These are phyloP conservation scores for Verticillium alfalfae DNA, from an alignment of 2,329 filamentous ascomycete species.

Conservation along the genomic window DNA sequence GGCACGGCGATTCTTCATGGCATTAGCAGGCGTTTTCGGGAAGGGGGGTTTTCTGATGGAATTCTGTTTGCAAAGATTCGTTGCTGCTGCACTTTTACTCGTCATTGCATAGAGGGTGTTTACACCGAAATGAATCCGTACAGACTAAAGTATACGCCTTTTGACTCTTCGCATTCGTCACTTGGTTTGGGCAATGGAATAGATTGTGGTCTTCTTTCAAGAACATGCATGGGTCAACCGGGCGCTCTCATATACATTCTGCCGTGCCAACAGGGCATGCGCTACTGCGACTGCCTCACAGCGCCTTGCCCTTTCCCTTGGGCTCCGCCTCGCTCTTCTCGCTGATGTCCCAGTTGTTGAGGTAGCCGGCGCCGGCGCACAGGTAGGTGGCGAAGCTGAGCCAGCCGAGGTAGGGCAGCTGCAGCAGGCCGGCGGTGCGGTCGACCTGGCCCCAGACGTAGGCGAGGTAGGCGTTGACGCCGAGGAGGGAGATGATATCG, in stretches of 20 bases:
- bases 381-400: slow-evolving; percentile 84
- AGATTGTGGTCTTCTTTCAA: too few species aligned
- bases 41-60: neutral
- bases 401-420: slow-evolving; percentile 83
- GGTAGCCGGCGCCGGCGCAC: slow-evolving; percentile 59
- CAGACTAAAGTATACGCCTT: neutral
- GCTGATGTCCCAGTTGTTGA: slow-evolving; percentile 63
- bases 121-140: neutral
- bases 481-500: slow-evolving; percentile 69
- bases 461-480: slow-evolving; percentile 66
- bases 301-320: slow-evolving; percentile 13
- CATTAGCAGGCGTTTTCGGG: neutral
- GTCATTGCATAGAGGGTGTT: neutral
- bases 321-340: slow-evolving; percentile 18
- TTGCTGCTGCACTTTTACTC: neutral
- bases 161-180: neutral
- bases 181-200: too few species aligned
- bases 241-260: neutral
- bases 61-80: neutral
- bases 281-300: slow-evolving; percentile 1
- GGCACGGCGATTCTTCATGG: neutral
- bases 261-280: neutral
- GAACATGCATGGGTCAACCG: too few species aligned
- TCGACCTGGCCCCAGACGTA: slow-evolving; percentile 75
- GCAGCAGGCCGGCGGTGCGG: slow-evolving; percentile 62